Evolutionary conservation across 2,329 filamentous ascomycete genomes (phyloP).

Genomic region (Fusarium setosum): DNA sequence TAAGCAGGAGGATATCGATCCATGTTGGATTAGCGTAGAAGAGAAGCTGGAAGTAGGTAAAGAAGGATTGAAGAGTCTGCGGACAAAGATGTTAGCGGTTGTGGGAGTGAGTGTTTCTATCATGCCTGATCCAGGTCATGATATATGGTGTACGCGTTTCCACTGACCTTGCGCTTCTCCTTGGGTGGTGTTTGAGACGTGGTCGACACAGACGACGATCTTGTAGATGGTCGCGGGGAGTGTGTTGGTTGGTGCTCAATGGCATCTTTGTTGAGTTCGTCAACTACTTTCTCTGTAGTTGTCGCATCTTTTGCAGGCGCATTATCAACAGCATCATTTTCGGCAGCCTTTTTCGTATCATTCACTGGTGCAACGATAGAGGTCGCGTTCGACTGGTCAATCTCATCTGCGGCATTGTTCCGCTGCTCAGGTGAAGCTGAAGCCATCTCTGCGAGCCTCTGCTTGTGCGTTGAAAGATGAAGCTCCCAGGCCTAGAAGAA

Average conservation of each 20-base stretch:
- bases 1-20: slow-evolving; percentile 56
- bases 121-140: no score
- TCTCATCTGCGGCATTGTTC: background rate
- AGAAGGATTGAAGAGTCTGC: slow-evolving; percentile 40
- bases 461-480: slow-evolving; percentile 8
- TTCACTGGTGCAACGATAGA: background rate
- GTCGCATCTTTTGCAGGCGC: background rate
- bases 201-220: slow-evolving; percentile 21
- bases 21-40: slow-evolving; percentile 57
- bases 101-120: no score
- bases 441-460: slow-evolving; percentile 22
- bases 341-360: background rate
- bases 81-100: slow-evolving; percentile 10
- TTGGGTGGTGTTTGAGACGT: slow-evolving; percentile 7
- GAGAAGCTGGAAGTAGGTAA: slow-evolving; percentile 58
- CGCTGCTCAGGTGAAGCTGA: slow-evolving; percentile 9
- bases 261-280: background rate
- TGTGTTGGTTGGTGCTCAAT: slow-evolving; percentile 12
- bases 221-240: slow-evolving; percentile 17
- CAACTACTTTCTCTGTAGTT: slow-evolving; percentile 9
- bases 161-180: slow-evolving; percentile 25
- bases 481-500: background rate
- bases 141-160: background rate
- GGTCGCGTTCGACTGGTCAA: background rate
- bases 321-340: background rate